These are phyloP conservation scores for Exobasidium rhododendri DNA, from an alignment of 1,284 basidiomycete species.

Conservation along the genomic window DNA sequence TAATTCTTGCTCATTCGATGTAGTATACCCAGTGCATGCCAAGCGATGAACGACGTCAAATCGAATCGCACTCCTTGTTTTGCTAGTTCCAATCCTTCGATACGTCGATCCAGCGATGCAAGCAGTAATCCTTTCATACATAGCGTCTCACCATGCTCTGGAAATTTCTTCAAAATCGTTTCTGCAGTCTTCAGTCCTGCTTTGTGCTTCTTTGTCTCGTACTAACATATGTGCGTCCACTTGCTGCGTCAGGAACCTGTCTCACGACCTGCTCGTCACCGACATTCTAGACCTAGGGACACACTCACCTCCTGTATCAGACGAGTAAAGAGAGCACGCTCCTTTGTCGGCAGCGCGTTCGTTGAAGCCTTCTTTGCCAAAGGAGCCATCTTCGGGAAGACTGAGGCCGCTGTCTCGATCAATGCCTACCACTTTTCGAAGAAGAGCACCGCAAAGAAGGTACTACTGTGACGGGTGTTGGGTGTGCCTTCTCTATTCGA, in stretches of 20 bases:
- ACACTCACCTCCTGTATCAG: slow-evolving; percentile 60
- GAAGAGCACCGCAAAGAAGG: too few species aligned
- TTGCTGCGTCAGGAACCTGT: slow-evolving; percentile 12
- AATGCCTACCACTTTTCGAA: too few species aligned
- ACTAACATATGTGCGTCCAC: too few species aligned
- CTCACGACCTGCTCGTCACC: too few species aligned
- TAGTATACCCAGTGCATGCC: slow-evolving; percentile 84
- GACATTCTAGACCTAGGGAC: too few species aligned
- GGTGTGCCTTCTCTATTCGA: too few species aligned
- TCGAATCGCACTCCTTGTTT: slow-evolving; percentile 79
- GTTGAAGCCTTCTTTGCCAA: slow-evolving; percentile 6
- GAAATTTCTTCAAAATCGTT: slow-evolving; percentile 88
- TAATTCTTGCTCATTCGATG: slow-evolving; percentile 73
- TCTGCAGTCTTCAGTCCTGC: slow-evolving; percentile 89
- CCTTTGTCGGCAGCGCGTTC: slow-evolving; percentile 65
- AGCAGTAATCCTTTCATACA: slow-evolving; percentile 52
- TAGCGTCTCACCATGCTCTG: slow-evolving; percentile 73
- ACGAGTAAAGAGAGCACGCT: slow-evolving; percentile 81
- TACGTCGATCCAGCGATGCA: slow-evolving; percentile 54
- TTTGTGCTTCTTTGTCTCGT: slow-evolving; percentile 86
- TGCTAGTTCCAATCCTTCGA: slow-evolving; percentile 71
- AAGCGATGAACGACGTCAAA: slow-evolving; percentile 89
- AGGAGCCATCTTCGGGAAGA: slow-evolving; percentile 2
- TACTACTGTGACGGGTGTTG: too few species aligned
- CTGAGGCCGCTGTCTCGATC: too few species aligned